These are phyloP conservation scores for Zea luxurians DNA, from an alignment of 176 grass and related monocot genomes.

Conservation along the genomic window DNA sequence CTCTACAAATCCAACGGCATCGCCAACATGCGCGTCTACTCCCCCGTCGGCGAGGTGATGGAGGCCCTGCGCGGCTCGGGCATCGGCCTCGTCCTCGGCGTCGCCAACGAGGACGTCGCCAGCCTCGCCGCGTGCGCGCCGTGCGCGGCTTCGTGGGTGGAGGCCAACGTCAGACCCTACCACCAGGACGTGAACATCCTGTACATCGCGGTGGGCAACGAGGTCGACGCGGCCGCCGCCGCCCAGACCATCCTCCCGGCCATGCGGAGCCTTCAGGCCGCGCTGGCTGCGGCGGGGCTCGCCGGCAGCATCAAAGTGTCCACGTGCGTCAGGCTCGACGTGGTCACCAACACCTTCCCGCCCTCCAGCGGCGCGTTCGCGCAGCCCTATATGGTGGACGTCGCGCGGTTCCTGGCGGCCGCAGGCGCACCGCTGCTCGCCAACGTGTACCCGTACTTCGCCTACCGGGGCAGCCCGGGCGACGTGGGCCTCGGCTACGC, in stretches of 20 bases:
- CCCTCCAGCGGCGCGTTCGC: constrained; percentile 54
- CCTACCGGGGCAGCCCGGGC: constrained; percentile 21
- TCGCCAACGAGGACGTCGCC: constrained; percentile 8
- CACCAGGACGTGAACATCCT: constrained; percentile 16
- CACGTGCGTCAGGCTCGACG: constrained; percentile 35
- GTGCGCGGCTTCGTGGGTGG: constrained; percentile 34
- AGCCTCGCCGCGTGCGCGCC: constrained; percentile 1
- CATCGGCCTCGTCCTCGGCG: constrained; percentile 51
- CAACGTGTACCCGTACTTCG: constrained; percentile 75
- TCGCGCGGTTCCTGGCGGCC: constrained; percentile 39
- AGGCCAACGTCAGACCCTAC: constrained; percentile 37
- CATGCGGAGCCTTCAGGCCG: constrained; percentile 47
- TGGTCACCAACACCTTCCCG: constrained; percentile 45
- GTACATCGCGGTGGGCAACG: constrained; percentile 66
- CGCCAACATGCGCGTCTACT: constrained; percentile 46
- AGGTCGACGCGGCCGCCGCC: constrained; percentile 12
- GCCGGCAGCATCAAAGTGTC: constrained; percentile 49
- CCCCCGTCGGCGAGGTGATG: constrained; percentile 12
- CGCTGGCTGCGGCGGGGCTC: constrained; percentile 7
- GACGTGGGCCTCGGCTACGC: constrained; percentile 37
- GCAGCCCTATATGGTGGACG: constrained; percentile 16
- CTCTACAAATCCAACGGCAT: constrained; percentile 59
- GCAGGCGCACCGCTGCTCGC: constrained; percentile 53
- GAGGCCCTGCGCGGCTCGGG: constrained; percentile 42
- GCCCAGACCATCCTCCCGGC: constrained; percentile 49